Base-by-base conservation (phyloP, 305 asterid genomes). In the Fraxinus floribunda region DNA sequence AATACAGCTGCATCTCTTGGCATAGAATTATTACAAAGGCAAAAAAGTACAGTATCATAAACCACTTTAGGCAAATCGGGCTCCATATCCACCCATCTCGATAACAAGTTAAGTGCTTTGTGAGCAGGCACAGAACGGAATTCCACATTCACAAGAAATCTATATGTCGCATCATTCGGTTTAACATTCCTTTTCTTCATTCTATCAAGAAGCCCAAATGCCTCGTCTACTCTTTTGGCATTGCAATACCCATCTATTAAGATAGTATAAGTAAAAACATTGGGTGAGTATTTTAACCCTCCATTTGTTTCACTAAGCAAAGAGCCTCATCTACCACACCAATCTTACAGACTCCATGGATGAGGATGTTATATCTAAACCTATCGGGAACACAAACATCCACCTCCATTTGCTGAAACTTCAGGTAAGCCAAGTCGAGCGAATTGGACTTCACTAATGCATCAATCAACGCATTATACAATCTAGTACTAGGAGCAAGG, bases 331-430 rank as follows among this genome's bases (percentile, higher is more conserved):
- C 99, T 72, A 94, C 86, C 55, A 95, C 92, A 77, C 97, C 97
- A 38, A 88, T 93, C 88, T 93, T 93, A 85, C 95, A 95, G 85
- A 95, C 98, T 82, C 98, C 99, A 75, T 95, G 95, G 83, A 95
- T 91, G 82, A 95, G 93, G 75, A 91, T 91, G 84, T 94, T 94
- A 86, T 93, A 94, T 0, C 97, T 94, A 82, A 89, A 95, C 85
- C 96, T 90, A 88, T 95, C 98, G 0, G 97, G 93, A 11, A 44
- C 20, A 87, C 97, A 94, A 68, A 82, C 89, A 89, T 94, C 97
- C 77, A 88, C 94, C 88, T 89, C 91, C 99, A 94, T 95, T 81
- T 93, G 97, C 88, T 95, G 98, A 86, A 94, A 95, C 89, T 94
- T 95, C 11, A 94, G 91, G 89, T 95, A 95, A 68, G 98, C 99